phyloP scores from a whole-genome alignment of 2,329 filamentous ascomycete species.

The Nemania sp. region DNA sequence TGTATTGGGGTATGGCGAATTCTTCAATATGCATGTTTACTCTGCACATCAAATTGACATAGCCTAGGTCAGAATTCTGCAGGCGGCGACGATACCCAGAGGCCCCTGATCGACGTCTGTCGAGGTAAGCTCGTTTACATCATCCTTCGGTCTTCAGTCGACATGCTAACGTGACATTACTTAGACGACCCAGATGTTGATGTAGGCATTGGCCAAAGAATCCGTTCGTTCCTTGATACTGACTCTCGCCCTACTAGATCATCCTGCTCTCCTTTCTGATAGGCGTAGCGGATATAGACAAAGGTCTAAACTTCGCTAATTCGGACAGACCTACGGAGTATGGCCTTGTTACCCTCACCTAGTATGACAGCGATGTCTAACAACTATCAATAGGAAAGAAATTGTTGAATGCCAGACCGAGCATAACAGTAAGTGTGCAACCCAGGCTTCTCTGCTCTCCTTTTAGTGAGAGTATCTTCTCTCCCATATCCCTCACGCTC shows the following conservation, averaged over 20 bases:
- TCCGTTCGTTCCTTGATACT: not conserved
- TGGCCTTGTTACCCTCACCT: slow-evolving; percentile 34
- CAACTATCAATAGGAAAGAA: slow-evolving; percentile 45
- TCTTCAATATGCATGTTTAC: not conserved
- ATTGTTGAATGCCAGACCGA: slow-evolving; percentile 64
- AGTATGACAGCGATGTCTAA: not conserved
- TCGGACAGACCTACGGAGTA: slow-evolving; percentile 66
- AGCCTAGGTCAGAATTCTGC: slow-evolving; percentile 62
- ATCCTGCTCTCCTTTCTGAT: slow-evolving; percentile 68
- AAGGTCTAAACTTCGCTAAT: slow-evolving; percentile 66
- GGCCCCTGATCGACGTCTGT: slow-evolving; percentile 37
- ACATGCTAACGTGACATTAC: not conserved
- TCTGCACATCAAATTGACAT: slow-evolving; percentile 11
- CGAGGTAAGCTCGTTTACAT: slow-evolving; percentile 57
- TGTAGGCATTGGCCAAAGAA: slow-evolving; percentile 38
- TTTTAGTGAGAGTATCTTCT: too few species aligned
- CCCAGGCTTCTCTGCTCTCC: too few species aligned
- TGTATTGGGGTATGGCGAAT: slow-evolving; percentile 64
- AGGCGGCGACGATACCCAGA: slow-evolving; percentile 4
- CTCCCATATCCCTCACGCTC: too few species aligned
- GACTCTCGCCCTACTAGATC: slow-evolving; percentile 50
- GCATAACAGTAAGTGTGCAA: slow-evolving; percentile 46
- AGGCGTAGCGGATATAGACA: slow-evolving; percentile 52
- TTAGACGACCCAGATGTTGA: slow-evolving; percentile 50
- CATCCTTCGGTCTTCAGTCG: not conserved